A percentile compares a stretch with the other conserved stretches of the same genome.
phyloP scores from a whole-genome alignment of 306 rosid genomes.

The Lotus japonicus region DNA sequence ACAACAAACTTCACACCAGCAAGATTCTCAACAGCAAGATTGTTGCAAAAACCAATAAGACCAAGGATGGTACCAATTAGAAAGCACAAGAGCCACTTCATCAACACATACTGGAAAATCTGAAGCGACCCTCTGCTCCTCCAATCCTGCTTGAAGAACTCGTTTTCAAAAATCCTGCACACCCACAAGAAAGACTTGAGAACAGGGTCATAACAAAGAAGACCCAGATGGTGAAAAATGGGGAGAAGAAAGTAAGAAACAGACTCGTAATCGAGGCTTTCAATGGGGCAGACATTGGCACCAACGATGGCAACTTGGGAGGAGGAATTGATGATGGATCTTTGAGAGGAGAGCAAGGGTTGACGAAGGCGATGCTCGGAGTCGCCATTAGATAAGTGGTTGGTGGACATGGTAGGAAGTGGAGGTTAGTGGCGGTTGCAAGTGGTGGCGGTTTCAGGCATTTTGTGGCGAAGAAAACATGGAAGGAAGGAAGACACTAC shows the following conservation, averaged over 20 bases:
- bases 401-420: constrained; percentile 12
- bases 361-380: constrained; percentile 35
- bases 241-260: not conserved
- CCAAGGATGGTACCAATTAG: constrained; percentile 61
- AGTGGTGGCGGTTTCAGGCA: not conserved
- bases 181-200: too few relatives aligned
- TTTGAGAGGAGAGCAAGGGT: constrained; percentile 45
- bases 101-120: constrained; percentile 52
- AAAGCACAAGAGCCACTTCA: constrained; percentile 80
- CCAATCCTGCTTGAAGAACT: constrained; percentile 92
- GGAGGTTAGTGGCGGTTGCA: not conserved
- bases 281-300: constrained; percentile 81
- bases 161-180: constrained; percentile 79
- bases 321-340: constrained; percentile 43
- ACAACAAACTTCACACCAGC: constrained; percentile 87
- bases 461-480: too few relatives aligned
- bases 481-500: not conserved
- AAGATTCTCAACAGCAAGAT: constrained; percentile 89
- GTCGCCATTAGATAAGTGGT: constrained; percentile 17
- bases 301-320: constrained; percentile 97
- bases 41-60: constrained; percentile 66
- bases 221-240: too few relatives aligned
- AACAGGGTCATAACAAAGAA: not conserved
- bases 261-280: constrained; percentile 95
- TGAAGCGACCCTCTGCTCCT: constrained; percentile 50